Percentiles rank a stretch among this genome's conserved stretches.
Conservation (phyloP, 1,284 basidiomycete species). For the Chondrostereum purpureum region DNA sequence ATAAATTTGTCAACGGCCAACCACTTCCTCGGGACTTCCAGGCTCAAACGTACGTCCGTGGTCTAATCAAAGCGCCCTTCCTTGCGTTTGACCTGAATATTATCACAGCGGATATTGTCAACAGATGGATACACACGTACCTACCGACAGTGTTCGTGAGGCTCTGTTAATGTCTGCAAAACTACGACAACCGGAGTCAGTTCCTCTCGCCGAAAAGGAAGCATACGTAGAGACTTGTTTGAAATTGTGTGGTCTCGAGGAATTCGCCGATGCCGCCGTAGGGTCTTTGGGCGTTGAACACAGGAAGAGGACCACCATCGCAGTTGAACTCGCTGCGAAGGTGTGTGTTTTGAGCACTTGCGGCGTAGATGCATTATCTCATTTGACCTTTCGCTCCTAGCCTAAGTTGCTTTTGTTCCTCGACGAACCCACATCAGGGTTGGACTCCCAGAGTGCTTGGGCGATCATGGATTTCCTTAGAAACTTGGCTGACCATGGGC, state of each 20-base stretch:
- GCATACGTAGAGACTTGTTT: constrained; percentile 74
- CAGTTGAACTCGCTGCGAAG: constrained; percentile 77
- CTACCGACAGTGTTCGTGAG: constrained; percentile 72
- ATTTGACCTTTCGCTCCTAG: constrained; percentile 33
- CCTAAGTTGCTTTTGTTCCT: constrained; percentile 77
- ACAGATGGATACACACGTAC: constrained; percentile 71
- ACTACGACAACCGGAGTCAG: constrained; percentile 66
- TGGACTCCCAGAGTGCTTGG: constrained; percentile 90
- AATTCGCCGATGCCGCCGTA: constrained; percentile 70
- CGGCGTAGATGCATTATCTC: constrained; percentile 20
- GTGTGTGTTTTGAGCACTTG: constrained; percentile 14
- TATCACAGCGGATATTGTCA: constrained; percentile 56
- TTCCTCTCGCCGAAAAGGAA: constrained; percentile 67
- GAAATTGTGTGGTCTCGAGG: constrained; percentile 73
- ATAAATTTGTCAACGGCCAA: constrained; percentile 73
- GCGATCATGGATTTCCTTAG: constrained; percentile 75
- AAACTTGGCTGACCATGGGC: constrained; percentile 72
- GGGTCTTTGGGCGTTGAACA: constrained; percentile 75
- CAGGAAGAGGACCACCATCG: constrained; percentile 79
- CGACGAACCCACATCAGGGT: constrained; percentile 79
- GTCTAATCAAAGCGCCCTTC: neutral
- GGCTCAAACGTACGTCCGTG: constrained; percentile 43
- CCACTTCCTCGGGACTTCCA: constrained; percentile 69
- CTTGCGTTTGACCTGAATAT: neutral
- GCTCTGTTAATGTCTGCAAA: constrained; percentile 78